Evolutionary conservation across 805 yeast genomes (phyloP).

Genomic region (Ogataea glucozyma): DNA sequence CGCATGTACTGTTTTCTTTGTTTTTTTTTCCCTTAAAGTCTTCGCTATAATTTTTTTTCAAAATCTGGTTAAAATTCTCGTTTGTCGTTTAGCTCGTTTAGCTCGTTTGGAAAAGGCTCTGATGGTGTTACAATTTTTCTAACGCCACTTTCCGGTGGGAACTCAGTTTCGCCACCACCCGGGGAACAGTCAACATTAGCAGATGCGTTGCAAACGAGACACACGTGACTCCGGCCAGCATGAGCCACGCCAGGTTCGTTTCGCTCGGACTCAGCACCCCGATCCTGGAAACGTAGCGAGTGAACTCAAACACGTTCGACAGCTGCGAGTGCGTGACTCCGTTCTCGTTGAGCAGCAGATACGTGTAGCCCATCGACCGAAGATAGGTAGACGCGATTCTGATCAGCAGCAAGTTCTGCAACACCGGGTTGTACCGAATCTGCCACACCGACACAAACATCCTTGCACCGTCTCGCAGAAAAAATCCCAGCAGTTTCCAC

Average conservation of each 20-base stretch:
- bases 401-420: background rate
- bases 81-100: slow-evolving; percentile 24
- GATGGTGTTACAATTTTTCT: background rate
- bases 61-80: slow-evolving; percentile 9
- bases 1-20: background rate
- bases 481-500: background rate
- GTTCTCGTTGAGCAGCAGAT: background rate
- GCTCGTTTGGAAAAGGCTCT: slow-evolving; percentile 9
- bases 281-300: background rate
- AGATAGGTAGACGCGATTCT: background rate
- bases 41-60: slow-evolving; percentile 13
- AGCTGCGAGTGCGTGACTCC: background rate
- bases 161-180: too few relatives aligned
- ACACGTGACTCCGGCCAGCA: background rate
- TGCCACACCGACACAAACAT: slow-evolving; percentile 4
- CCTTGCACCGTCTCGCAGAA: background rate
- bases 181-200: too few relatives aligned
- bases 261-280: background rate
- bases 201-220: background rate
- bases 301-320: slow-evolving; percentile 1
- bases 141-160: background rate
- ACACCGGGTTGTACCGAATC: background rate
- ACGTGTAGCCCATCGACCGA: background rate
- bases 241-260: background rate
- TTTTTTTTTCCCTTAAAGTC: slow-evolving; percentile 5